Evolutionary conservation across 1,139 yeast genomes (phyloP), one percentile per base, ranked within the genome.

Genomic region (Casaregolazyma lundiana): DNA sequence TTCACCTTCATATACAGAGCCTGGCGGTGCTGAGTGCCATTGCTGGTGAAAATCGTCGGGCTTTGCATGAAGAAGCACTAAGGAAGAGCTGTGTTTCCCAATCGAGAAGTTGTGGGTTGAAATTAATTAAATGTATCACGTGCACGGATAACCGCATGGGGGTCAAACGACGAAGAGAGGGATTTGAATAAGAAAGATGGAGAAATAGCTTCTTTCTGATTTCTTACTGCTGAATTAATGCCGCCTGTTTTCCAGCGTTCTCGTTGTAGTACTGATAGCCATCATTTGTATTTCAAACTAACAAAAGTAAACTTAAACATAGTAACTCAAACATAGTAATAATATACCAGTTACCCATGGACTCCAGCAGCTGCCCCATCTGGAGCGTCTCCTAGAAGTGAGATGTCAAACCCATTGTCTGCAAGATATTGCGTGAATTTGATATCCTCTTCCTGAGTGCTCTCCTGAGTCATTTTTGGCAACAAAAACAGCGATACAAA

Each of bases 401-500:
- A 43, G 29, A 57, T 47, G 43, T 66, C 69, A 52, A 60, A 66
- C 16, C 70, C 70, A 26, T 62, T 50, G 16, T 50, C 50, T 21
- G 50, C 52, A 20, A 89, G 77, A 65, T 84, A 88, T 21, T 71
- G 77, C 46, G 81, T 61, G 68, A 89, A 90, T 42, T 71, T 74
- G 30, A 68, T 70, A 67, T 90, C 97, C 69, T 90, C 97, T 52
- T 77, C 75, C 56, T 78, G 75, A 64, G 89, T 80, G 26, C 94
- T 84, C 59, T 81, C 84, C 69, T 89, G 97, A 58, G 84, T 89
- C 43, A 89, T 80, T 22, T 84, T 71, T 34, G 97, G 97, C 50
- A 86, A 73, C 61, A 78, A 77, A 67, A 88, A 81, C 38, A 86
- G 59, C 4, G 88, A 83, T 43, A 89, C 64, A 34, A 76, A 43